These are phyloP conservation scores for Populus davidiana DNA, from an alignment of 345 rosid species.

Conservation along the genomic window DNA sequence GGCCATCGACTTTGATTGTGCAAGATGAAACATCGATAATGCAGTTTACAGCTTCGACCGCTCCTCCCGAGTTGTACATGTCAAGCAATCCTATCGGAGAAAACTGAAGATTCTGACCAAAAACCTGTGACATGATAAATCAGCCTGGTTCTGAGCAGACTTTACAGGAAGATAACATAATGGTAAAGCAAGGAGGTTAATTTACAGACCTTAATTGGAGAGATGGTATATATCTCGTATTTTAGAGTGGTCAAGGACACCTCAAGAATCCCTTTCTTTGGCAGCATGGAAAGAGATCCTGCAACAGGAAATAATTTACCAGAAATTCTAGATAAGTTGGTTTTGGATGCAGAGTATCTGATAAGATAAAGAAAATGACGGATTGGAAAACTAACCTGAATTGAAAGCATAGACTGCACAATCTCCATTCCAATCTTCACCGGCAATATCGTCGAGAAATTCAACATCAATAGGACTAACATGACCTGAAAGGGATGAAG, in stretches of 20 bases:
- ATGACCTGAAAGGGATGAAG: constrained; percentile 32
- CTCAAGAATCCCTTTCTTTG: constrained; percentile 36
- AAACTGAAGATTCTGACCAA: constrained; percentile 29
- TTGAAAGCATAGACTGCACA: constrained; percentile 46
- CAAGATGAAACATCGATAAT: constrained; percentile 12
- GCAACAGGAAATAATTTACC: constrained; percentile 5
- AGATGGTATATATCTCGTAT: constrained; percentile 48
- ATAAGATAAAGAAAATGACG: not conserved
- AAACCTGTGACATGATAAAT: constrained; percentile 23
- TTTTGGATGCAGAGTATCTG: constrained; percentile 1
- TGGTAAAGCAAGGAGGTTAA: not conserved
- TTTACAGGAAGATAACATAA: not conserved
- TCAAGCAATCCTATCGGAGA: constrained; percentile 52
- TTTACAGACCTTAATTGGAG: constrained; percentile 44
- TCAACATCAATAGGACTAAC: constrained; percentile 45
- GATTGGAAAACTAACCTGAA: constrained; percentile 35
- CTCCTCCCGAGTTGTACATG: constrained; percentile 65
- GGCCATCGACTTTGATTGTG: constrained; percentile 26
- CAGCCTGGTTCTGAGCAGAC: not conserved
- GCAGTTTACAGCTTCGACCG: constrained; percentile 43
- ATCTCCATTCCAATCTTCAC: constrained; percentile 50
- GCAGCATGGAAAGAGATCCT: constrained; percentile 37
- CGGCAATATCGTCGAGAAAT: constrained; percentile 46
- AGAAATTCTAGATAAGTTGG: not conserved
- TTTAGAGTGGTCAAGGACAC: constrained; percentile 40